Evolutionary conservation across 1,284 basidiomycete genomes (phyloP).

Genomic region (Puccinia hordei): DNA sequence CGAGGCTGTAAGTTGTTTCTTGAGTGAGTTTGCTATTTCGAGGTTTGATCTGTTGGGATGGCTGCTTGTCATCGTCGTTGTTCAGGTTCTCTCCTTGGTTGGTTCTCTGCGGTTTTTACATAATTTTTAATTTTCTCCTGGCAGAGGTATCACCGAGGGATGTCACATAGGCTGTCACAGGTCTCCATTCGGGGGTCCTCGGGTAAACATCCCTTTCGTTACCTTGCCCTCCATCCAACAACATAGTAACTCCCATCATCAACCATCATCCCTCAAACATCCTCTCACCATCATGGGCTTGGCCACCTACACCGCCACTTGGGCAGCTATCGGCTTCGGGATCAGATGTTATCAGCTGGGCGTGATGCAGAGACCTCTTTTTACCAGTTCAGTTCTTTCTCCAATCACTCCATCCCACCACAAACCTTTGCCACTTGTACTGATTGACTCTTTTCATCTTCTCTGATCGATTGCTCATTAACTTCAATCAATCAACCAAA

Average conservation of each 20-base stretch:
- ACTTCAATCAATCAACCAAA: background rate
- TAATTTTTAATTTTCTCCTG: no score
- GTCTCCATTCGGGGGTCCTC: no score
- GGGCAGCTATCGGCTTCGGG: constrained; percentile 42
- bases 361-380: constrained; percentile 36
- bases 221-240: no score
- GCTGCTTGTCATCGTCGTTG: constrained; percentile 19
- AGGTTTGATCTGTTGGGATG: constrained; percentile 22
- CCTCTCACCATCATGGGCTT: constrained; percentile 22
- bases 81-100: no score
- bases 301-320: constrained; percentile 27
- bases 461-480: background rate
- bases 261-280: background rate
- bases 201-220: no score
- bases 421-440: background rate
- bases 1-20: constrained; percentile 20
- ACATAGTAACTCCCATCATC: no score
- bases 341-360: constrained; percentile 42
- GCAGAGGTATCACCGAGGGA: no score
- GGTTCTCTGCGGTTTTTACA: no score
- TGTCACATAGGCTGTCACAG: no score
- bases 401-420: background rate
- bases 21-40: constrained; percentile 36
- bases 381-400: constrained; percentile 22
- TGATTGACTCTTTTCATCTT: background rate